Percentiles rank a stretch among this genome's conserved stretches.
Conservation (phyloP, 176 grass and related monocot genomes). For the Bonia amplexicaulis region DNA sequence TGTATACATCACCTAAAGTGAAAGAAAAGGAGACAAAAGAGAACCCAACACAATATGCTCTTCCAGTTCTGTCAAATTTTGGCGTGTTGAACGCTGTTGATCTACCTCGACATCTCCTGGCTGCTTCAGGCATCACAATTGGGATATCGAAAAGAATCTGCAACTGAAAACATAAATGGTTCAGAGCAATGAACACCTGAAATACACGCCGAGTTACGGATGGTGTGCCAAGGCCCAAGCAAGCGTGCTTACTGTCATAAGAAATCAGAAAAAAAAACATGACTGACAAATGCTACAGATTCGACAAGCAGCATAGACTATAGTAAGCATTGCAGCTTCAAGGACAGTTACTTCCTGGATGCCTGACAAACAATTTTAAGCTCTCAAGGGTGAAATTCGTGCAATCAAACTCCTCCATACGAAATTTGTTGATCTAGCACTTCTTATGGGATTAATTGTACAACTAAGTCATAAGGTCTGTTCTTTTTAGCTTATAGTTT, state of each 20-base stretch:
- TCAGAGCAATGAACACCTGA: not conserved
- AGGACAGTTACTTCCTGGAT: not conserved
- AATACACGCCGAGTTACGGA: not conserved
- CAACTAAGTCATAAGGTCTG: no score
- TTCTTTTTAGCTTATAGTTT: no score
- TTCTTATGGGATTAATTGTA: no score
- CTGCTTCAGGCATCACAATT: not conserved
- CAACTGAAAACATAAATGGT: not conserved
- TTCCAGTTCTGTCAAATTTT: not conserved
- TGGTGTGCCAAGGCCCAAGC: not conserved
- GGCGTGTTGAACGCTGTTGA: not conserved
- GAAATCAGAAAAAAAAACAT: not conserved
- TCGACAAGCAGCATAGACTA: not conserved
- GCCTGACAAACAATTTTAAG: not conserved
- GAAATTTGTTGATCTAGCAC: no score
- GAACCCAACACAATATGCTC: not conserved
- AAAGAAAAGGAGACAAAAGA: not conserved
- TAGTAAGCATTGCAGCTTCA: no score
- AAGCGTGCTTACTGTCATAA: not conserved
- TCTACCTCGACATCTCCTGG: not conserved
- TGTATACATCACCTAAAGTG: not conserved
- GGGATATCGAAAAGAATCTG: not conserved
- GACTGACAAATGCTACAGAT: not conserved
- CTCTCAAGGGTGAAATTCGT: not conserved
- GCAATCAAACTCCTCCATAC: no score